phyloP scores from a whole-genome alignment of 257 asterid species.

The Vinca minor region DNA sequence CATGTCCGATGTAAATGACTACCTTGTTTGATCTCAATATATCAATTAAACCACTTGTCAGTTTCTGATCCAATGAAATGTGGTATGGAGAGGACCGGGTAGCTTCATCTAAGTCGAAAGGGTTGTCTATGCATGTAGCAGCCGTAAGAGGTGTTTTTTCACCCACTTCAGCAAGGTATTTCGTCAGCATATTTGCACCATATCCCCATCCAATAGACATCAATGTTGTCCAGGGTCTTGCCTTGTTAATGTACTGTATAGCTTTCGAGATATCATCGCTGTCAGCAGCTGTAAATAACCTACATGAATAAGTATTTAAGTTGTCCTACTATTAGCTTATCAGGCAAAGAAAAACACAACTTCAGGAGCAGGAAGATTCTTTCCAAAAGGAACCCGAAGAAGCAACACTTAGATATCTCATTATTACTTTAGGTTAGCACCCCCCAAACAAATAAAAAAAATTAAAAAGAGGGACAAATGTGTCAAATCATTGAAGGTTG shows the following conservation, averaged over 20 bases:
- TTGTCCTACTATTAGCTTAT: slow-evolving; percentile 46
- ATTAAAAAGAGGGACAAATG: not conserved
- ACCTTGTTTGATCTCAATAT: slow-evolving; percentile 83
- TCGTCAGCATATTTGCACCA: slow-evolving; percentile 97
- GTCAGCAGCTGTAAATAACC: slow-evolving; percentile 99
- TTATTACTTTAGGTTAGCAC: not conserved
- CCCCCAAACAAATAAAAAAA: not conserved
- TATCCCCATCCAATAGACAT: slow-evolving; percentile 93
- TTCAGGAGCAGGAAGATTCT: slow-evolving; percentile 24
- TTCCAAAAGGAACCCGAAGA: slow-evolving; percentile 10
- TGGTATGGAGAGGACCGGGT: slow-evolving; percentile 48
- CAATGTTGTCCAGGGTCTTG: slow-evolving; percentile 88
- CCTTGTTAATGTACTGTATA: slow-evolving; percentile 57
- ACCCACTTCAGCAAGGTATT: slow-evolving; percentile 84
- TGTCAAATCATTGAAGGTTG: not conserved
- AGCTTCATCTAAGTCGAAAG: slow-evolving; percentile 86
- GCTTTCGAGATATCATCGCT: slow-evolving; percentile 92
- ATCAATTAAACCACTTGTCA: slow-evolving; percentile 56
- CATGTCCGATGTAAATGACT: slow-evolving; percentile 5
- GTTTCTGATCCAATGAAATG: slow-evolving; percentile 44
- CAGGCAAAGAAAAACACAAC: slow-evolving; percentile 21
- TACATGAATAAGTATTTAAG: slow-evolving; percentile 60
- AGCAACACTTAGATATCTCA: slow-evolving; percentile 1
- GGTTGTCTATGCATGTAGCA: slow-evolving; percentile 87
- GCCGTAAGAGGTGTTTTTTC: slow-evolving; percentile 90